phyloP scores from a whole-genome alignment of 441 rosid genomes.

The Bocquillonia castaneifolia region DNA sequence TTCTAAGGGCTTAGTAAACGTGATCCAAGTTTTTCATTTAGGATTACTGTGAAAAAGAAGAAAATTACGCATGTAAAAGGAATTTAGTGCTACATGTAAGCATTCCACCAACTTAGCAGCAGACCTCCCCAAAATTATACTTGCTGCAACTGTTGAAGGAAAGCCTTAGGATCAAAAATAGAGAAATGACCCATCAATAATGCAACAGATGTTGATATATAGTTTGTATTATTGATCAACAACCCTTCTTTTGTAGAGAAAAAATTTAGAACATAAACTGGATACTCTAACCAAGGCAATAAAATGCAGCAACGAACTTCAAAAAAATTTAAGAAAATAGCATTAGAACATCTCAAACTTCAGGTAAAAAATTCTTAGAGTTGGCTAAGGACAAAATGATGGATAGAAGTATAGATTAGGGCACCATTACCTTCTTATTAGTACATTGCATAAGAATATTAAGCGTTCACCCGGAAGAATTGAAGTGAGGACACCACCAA shows the following conservation, averaged over 20 bases:
- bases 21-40: neutral
- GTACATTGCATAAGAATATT: conserved; percentile 71
- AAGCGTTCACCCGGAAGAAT: conserved; percentile 83
- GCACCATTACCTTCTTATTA: conserved; percentile 76
- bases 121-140: neutral
- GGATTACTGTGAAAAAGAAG: neutral
- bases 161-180: neutral
- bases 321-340: neutral
- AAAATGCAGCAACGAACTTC: neutral
- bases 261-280: neutral
- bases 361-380: neutral
- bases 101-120: neutral
- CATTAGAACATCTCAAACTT: neutral
- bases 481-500: conserved; percentile 64
- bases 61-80: neutral
- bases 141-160: neutral
- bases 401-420: conserved; percentile 7
- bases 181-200: neutral
- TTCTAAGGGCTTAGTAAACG: neutral
- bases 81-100: neutral
- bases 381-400: neutral
- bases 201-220: neutral
- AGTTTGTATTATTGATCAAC: neutral
- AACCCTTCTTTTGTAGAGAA: neutral
- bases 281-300: neutral